A percentile compares a stretch with the other conserved stretches of the same genome.
phyloP scores from a whole-genome alignment of 2,329 filamentous ascomycete species.

The Colletotrichum agaves region DNA sequence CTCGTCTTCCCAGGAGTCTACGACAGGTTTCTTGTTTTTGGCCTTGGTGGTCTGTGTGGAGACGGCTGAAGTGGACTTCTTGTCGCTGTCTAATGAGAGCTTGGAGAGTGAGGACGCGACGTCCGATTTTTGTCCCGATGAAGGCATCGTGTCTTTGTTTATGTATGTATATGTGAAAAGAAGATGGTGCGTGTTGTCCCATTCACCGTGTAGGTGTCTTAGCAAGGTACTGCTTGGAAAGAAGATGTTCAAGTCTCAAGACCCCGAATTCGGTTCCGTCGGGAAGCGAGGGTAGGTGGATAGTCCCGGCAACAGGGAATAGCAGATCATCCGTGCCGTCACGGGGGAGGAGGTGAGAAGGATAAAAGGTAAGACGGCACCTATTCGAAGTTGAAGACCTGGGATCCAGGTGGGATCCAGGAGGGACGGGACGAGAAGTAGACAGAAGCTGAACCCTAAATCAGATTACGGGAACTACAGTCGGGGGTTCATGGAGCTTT shows the following conservation, averaged over 20 bases:
- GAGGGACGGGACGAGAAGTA: neutral
- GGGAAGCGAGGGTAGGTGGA: constrained; percentile 29
- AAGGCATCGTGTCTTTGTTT: constrained; percentile 22
- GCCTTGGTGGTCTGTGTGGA: constrained; percentile 40
- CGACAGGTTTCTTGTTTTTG: constrained; percentile 46
- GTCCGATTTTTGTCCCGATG: constrained; percentile 41
- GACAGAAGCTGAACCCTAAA: constrained; percentile 4
- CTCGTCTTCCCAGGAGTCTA: constrained; percentile 68
- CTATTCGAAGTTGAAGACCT: too few species aligned
- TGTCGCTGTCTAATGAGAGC: constrained; percentile 44
- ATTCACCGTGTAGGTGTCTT: neutral
- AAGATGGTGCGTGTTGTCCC: too few species aligned
- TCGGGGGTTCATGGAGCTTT: constrained; percentile 7
- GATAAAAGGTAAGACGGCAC: neutral
- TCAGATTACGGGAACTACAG: constrained; percentile 3
- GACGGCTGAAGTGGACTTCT: constrained; percentile 23
- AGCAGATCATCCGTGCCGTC: constrained; percentile 9
- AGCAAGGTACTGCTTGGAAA: constrained; percentile 12
- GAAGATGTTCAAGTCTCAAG: neutral
- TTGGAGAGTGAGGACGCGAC: constrained; percentile 46
- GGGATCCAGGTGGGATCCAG: too few species aligned
- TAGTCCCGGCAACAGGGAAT: constrained; percentile 19
- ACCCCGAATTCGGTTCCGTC: constrained; percentile 18
- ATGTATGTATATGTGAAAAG: too few species aligned
- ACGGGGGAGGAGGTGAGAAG: constrained; percentile 8